phyloP scores from a whole-genome alignment of 83 land plant genomes.

The Picea engelmannii region DNA sequence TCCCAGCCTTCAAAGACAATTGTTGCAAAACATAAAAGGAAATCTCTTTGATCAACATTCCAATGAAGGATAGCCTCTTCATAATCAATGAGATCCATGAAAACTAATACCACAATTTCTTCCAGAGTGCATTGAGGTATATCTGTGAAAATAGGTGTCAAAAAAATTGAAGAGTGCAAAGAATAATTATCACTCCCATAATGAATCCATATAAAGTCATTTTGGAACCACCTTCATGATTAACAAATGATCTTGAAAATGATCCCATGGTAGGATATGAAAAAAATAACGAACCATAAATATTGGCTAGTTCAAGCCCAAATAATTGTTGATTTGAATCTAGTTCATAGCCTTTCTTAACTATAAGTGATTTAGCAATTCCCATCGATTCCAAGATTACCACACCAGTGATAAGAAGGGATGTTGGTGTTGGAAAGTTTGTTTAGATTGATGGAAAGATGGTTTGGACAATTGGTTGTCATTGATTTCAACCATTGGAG shows the following conservation, averaged over 20 bases:
- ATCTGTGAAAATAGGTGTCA: not conserved
- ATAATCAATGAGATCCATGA: no score
- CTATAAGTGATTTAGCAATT: constrained; percentile 93
- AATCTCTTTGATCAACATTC: no score
- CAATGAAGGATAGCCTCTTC: no score
- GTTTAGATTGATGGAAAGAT: no score
- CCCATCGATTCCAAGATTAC: constrained; percentile 99
- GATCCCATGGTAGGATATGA: constrained; percentile 93
- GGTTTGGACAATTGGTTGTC: no score
- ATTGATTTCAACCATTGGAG: no score
- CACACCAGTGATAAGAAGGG: constrained; percentile 84
- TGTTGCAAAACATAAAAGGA: no score
- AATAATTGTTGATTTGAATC: constrained; percentile 97
- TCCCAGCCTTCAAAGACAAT: no score
- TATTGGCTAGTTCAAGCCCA: constrained; percentile 93
- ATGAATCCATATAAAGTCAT: no score
- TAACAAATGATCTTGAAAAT: constrained; percentile 96
- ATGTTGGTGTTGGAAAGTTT: no score
- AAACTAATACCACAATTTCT: no score
- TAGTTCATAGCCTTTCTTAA: constrained; percentile 92
- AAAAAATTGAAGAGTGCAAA: constrained; percentile 45
- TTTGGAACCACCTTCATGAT: constrained; percentile 42
- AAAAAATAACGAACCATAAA: constrained; percentile 87
- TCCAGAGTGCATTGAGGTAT: not conserved
- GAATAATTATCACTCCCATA: constrained; percentile 19